phyloP scores from a whole-genome alignment of 2,329 filamentous ascomycete species.

The Niveomyces coronatus region DNA sequence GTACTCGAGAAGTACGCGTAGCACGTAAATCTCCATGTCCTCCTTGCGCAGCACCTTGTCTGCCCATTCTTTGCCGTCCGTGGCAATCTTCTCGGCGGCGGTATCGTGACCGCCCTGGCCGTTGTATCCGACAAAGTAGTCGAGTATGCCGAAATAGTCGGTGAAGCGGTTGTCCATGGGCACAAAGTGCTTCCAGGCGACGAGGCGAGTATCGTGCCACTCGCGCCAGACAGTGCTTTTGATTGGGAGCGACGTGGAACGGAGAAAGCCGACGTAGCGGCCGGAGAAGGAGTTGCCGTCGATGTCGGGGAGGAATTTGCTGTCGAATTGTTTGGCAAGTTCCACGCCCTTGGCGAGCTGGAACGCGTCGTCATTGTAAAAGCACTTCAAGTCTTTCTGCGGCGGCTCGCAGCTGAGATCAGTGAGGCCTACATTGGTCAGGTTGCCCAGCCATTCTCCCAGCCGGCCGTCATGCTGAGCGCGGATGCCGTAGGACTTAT shows the following conservation, averaged over 20 bases:
- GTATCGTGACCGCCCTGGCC: slow-evolving; percentile 40
- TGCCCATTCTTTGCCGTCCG: slow-evolving; percentile 57
- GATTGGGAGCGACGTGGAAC: slow-evolving; percentile 59
- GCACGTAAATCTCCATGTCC: slow-evolving; percentile 64
- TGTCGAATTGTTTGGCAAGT: slow-evolving; percentile 43
- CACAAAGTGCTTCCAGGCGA: slow-evolving; percentile 73
- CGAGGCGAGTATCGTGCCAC: slow-evolving; percentile 67
- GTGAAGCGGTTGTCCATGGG: slow-evolving; percentile 66
- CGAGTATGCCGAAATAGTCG: slow-evolving; percentile 63
- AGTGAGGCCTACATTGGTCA: slow-evolving; percentile 42
- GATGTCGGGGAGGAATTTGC: slow-evolving; percentile 66
- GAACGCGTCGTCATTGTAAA: slow-evolving; percentile 40
- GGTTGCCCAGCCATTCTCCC: slow-evolving; percentile 37
- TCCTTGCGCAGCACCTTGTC: slow-evolving; percentile 56
- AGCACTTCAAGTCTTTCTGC: slow-evolving; percentile 29
- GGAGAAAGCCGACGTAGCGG: slow-evolving; percentile 58
- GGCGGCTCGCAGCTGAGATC: slow-evolving; percentile 41
- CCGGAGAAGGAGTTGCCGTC: slow-evolving; percentile 66
- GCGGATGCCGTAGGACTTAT: slow-evolving; percentile 35
- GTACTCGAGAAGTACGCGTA: slow-evolving; percentile 55
- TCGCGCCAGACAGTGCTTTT: slow-evolving; percentile 71
- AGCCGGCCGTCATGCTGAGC: slow-evolving; percentile 34
- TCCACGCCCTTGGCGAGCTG: slow-evolving; percentile 26
- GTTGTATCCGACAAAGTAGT: slow-evolving; percentile 59
- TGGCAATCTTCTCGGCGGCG: slow-evolving; percentile 53